phyloP scores from a whole-genome alignment of 139 green algal genomes.

The Limnomonas spitsbergensis region DNA sequence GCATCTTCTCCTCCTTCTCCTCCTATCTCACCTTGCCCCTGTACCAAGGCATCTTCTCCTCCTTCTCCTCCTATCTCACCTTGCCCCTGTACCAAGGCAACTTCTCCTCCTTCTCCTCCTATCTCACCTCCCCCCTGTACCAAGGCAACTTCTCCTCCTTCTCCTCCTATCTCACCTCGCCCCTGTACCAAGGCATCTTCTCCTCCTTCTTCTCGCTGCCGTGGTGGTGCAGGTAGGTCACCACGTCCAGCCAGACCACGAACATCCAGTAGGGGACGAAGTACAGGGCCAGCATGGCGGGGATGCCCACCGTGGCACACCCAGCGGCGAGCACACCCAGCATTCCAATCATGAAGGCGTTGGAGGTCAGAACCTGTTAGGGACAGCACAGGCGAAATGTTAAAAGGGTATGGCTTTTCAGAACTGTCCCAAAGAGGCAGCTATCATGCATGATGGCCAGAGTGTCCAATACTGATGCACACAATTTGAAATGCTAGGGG shows the following conservation, averaged over 20 bases:
- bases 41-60: slow-evolving; percentile 91
- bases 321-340: slow-evolving; percentile 73
- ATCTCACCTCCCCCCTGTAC: neutral
- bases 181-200: slow-evolving; percentile 91
- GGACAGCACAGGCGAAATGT: no score
- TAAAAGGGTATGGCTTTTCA: no score
- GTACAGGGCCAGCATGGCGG: slow-evolving; percentile 87
- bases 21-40: slow-evolving; percentile 48
- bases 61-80: slow-evolving; percentile 36
- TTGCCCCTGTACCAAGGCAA: neutral
- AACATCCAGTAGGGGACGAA: slow-evolving; percentile 85
- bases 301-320: slow-evolving; percentile 67
- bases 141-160: neutral
- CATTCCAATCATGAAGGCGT: slow-evolving; percentile 77
- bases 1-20: neutral
- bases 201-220: slow-evolving; percentile 65
- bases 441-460: no score
- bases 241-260: slow-evolving; percentile 91
- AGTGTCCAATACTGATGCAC: no score
- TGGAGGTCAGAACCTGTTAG: slow-evolving; percentile 56
- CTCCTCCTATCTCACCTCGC: slow-evolving; percentile 35
- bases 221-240: slow-evolving; percentile 97
- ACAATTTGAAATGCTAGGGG: no score
- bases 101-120: neutral
- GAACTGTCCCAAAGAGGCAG: no score